Percentiles rank a stretch among this genome's conserved stretches.
phyloP scores from a whole-genome alignment of 1,284 basidiomycete genomes.

The Boletus hoseneyae region DNA sequence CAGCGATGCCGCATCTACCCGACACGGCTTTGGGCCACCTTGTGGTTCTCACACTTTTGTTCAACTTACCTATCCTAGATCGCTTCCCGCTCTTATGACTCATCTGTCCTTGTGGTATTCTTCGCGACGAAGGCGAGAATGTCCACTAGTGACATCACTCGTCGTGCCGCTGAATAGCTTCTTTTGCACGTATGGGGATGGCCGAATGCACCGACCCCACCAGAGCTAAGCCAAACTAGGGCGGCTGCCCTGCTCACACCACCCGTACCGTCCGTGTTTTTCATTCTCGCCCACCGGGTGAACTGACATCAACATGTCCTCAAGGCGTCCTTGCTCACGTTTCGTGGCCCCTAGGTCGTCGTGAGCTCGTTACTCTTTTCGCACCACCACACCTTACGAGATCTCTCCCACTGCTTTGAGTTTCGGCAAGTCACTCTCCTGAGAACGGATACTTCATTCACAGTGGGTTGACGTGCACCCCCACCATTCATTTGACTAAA shows the following conservation, averaged over 20 bases:
- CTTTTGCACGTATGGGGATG: background rate
- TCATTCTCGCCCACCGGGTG: background rate
- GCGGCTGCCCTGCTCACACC: background rate
- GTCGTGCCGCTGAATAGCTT: constrained; percentile 1
- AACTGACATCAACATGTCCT: constrained; percentile 1
- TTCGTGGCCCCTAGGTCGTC: background rate
- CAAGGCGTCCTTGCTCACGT: background rate
- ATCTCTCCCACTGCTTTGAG: constrained; percentile 17
- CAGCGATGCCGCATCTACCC: background rate
- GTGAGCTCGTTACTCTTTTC: constrained; percentile 1
- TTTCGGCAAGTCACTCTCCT: constrained; percentile 20
- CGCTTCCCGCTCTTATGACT: constrained; percentile 5
- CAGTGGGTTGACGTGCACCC: background rate
- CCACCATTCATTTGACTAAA: constrained; percentile 24
- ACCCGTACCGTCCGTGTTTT: background rate
- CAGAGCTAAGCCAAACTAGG: background rate
- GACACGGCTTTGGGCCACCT: constrained; percentile 3
- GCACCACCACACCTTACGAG: constrained; percentile 17
- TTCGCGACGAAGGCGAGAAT: too few relatives aligned
- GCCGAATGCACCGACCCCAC: background rate
- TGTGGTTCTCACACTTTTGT: constrained; percentile 23
- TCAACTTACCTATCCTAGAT: constrained; percentile 17
- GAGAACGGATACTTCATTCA: constrained; percentile 17
- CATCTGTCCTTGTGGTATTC: background rate
- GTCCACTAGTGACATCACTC: constrained; percentile 1